phyloP scores from a whole-genome alignment of 768 basidiomycete species.

The Xerocomus brunneocitrinus region DNA sequence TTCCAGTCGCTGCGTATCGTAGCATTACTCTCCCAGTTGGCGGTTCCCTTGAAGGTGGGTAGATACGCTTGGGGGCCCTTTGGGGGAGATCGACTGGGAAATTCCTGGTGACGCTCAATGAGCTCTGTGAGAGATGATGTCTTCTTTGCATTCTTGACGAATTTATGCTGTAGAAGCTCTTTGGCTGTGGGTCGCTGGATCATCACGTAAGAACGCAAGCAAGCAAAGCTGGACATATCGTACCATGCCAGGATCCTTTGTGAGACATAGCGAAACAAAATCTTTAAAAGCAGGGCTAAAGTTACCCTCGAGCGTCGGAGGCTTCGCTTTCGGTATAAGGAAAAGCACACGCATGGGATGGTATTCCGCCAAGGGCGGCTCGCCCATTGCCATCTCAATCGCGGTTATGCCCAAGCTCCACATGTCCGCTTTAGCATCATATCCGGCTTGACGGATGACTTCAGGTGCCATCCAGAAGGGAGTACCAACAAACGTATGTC shows the following conservation, averaged over 20 bases:
- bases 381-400: conserved; percentile 97
- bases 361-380: conserved; percentile 94
- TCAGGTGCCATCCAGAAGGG: conserved; percentile 99
- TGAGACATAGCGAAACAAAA: conserved; percentile 84
- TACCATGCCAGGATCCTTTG: conserved; percentile 84
- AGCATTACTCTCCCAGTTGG: conserved; percentile 64
- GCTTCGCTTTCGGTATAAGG: conserved; percentile 94
- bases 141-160: conserved; percentile 80
- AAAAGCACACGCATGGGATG: conserved; percentile 99
- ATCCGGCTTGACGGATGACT: conserved; percentile 95
- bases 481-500: conserved; percentile 97
- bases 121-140: conserved; percentile 83
- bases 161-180: conserved; percentile 90
- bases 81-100: conserved; percentile 55
- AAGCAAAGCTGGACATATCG: conserved; percentile 21
- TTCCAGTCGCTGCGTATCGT: conserved; percentile 94
- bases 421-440: conserved; percentile 94
- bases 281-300: conserved; percentile 90
- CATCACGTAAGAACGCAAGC: conserved; percentile 12
- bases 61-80: conserved; percentile 53
- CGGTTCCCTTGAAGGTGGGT: conserved; percentile 52
- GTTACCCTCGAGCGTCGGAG: conserved; percentile 82
- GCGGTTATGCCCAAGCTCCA: conserved; percentile 98
- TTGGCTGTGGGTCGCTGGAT: conserved; percentile 81
- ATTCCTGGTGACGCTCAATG: conserved; percentile 83